Conservation (phyloP, 345 rosid genomes). For the Cardamine resedifolia region DNA sequence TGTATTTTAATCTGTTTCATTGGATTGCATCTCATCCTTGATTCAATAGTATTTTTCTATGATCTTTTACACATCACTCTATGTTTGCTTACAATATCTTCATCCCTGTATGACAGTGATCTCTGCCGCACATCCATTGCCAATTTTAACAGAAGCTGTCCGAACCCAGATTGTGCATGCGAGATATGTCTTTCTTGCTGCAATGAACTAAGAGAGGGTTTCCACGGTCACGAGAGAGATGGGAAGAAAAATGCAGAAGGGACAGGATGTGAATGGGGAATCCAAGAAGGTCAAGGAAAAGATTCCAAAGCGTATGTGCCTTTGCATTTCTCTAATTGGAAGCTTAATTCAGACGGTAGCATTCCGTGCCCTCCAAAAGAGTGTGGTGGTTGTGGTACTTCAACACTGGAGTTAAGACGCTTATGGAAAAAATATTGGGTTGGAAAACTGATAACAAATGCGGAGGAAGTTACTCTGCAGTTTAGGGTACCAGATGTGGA, state of each 20-base stretch:
- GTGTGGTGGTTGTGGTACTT: conserved; percentile 63
- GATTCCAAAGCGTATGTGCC: conserved; percentile 2
- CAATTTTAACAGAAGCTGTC: conserved; percentile 56
- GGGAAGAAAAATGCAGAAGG: conserved; percentile 17
- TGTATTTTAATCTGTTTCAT: conserved; percentile 3
- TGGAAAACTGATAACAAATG: conserved; percentile 43
- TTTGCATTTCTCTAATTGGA: conserved; percentile 40
- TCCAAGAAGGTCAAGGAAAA: conserved; percentile 10
- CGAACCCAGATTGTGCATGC: conserved; percentile 39
- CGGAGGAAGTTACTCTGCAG: conserved; percentile 47
- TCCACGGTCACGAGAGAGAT: conserved; percentile 31
- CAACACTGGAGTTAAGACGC: conserved; percentile 51
- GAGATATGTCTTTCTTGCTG: conserved; percentile 67
- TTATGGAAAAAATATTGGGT: conserved; percentile 48
- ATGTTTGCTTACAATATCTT: not conserved
- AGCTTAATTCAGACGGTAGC: conserved; percentile 48
- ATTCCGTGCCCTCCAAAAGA: conserved; percentile 65
- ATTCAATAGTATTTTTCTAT: not conserved
- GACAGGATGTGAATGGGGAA: not conserved
- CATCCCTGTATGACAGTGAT: conserved; percentile 22
- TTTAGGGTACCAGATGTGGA: conserved; percentile 39
- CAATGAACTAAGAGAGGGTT: conserved; percentile 49
- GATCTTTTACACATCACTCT: not conserved
- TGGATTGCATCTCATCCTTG: not conserved
- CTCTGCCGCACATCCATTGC: conserved; percentile 63